Evolutionary conservation across 352 stramenopile genomes (phyloP), one percentile per base, ranked within the genome.

Genomic region (Blastocystis sp.): DNA sequence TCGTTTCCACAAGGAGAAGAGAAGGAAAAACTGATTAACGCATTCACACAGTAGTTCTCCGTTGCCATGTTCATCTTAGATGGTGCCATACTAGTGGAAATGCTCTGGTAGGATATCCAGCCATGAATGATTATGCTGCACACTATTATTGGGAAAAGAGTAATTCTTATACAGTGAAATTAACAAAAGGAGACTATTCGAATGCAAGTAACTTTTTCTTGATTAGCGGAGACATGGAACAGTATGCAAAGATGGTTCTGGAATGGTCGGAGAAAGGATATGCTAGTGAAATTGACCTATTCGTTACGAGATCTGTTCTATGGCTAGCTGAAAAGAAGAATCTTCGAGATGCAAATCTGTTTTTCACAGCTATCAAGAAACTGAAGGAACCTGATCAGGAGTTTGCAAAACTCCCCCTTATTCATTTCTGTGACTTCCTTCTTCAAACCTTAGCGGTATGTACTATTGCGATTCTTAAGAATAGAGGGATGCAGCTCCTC

Each of bases 261-360:
- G 90, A 94, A 53, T 95, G 93, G 93, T 94, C 93, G 1, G 91
- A 89, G 64, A 66, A 92, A 58, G 94, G 93, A 27, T 95, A 95
- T 88, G 84, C 92, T 0, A 96, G 93, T 90, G 94, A 96, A 90
- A 90, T 92, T 9, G 94, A 96, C 70, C 89, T 96, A 42, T 96
- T 94, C 68, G 75, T 96, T 9, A 91, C 93, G 40, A 93, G 94
- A 27, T 90, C 91, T 7, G 92, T 95, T 62, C 91, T 96, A 35
- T 93, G 95, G 94, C 75, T 96, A 33, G 57, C 95, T 76, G 94
- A 92, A 66, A 81, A 95, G 37, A 93, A 96, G 90, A 96, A 96
- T 89, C 82, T 96, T n/a, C 92, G 93, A 15, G 94, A 96, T 56
- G 93, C 94, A 5, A 95, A 96, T 84, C 91, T 92, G 35, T 92